These are phyloP conservation scores for Inonotus obliquus DNA, from an alignment of 1,284 basidiomycete genomes.

Conservation along the genomic window DNA sequence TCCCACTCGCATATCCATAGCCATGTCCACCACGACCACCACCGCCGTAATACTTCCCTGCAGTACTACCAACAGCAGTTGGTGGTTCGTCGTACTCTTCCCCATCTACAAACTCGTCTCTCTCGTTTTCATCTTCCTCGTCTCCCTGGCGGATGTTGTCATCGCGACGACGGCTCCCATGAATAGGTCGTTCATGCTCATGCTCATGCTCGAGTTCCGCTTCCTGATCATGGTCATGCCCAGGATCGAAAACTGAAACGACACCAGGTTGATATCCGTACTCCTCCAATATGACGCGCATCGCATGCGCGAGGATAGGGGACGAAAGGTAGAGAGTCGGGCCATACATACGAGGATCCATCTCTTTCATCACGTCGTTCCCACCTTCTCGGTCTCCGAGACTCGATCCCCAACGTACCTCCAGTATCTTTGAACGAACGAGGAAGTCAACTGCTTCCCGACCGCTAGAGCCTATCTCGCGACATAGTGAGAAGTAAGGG, in stretches of 20 bases:
- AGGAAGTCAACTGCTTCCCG: conserved; percentile 73
- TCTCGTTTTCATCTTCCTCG: background rate
- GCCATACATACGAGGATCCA: conserved; percentile 40
- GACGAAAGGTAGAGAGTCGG: conserved; percentile 70
- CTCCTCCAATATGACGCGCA: conserved; percentile 74
- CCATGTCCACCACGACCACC: background rate
- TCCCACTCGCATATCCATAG: background rate
- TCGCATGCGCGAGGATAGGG: conserved; percentile 75
- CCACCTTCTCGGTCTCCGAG: conserved; percentile 31
- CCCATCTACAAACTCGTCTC: background rate
- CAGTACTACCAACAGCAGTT: background rate
- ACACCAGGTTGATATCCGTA: conserved; percentile 45
- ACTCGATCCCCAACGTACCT: conserved; percentile 71
- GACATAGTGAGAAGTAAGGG: conserved; percentile 72
- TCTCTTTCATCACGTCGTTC: conserved; percentile 29
- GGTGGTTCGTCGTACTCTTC: background rate
- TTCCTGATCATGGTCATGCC: background rate
- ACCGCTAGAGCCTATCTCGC: conserved; percentile 55
- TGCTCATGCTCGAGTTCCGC: background rate
- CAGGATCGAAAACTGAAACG: background rate
- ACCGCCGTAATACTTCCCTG: background rate
- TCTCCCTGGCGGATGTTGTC: background rate
- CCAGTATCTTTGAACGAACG: conserved; percentile 68
- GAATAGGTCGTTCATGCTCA: background rate
- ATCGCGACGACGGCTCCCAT: too few species aligned